Conservation (phyloP, 768 basidiomycete genomes). For the Cyclocybe aegerita region DNA sequence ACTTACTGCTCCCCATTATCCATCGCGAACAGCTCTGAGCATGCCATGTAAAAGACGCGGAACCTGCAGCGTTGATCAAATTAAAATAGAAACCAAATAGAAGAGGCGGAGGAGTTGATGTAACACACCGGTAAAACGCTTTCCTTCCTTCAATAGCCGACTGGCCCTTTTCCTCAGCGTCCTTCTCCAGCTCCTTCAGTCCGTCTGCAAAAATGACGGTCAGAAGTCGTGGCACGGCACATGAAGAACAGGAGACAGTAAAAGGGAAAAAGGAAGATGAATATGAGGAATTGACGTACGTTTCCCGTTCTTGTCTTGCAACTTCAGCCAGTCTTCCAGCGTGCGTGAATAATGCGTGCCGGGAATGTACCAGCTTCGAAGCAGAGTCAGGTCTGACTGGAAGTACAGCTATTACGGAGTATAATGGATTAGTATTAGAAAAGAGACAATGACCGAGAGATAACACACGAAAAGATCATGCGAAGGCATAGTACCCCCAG, state of each 20-base stretch:
- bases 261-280: neutral
- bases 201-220: conserved; percentile 28
- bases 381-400: conserved; percentile 58
- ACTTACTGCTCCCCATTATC: conserved; percentile 63
- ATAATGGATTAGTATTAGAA: neutral
- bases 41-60: conserved; percentile 71
- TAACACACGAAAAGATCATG: neutral
- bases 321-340: conserved; percentile 62
- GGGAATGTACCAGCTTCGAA: conserved; percentile 60
- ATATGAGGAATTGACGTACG: conserved; percentile 18
- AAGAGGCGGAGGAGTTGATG: neutral
- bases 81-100: neutral
- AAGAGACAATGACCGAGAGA: neutral
- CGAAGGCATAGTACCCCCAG: conserved; percentile 31
- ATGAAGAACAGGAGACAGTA: neutral
- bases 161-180: conserved; percentile 46
- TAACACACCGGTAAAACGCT: conserved; percentile 49
- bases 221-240: neutral
- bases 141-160: conserved; percentile 52
- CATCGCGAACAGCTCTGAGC: conserved; percentile 65
- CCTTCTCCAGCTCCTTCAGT: conserved; percentile 45
- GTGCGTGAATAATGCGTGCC: conserved; percentile 66
- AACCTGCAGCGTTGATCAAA: conserved; percentile 36
- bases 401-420: conserved; percentile 48
- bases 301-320: conserved; percentile 53